These are phyloP conservation scores for Tripterygium wilfordii DNA, from an alignment of 177 flowering plant genomes.

Conservation along the genomic window DNA sequence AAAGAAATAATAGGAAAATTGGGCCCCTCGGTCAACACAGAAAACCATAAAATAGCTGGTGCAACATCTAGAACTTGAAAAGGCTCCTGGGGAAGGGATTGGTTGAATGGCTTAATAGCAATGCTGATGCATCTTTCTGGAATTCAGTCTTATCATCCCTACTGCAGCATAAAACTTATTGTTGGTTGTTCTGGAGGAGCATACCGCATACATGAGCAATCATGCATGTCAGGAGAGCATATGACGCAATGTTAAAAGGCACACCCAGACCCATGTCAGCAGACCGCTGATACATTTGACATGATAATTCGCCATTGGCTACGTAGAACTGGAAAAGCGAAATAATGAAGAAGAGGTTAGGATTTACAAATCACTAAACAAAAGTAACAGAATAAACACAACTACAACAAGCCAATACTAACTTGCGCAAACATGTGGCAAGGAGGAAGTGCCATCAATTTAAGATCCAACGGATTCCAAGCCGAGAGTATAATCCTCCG, in stretches of 20 bases:
- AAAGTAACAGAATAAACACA: too few species aligned
- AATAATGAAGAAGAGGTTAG: too few species aligned
- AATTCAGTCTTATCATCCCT: too few species aligned
- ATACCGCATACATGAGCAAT: constrained; percentile 98
- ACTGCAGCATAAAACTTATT: too few species aligned
- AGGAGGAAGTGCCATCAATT: constrained; percentile 96
- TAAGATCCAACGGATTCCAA: constrained; percentile 95
- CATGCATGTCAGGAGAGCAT: constrained; percentile 86
- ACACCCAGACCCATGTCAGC: constrained; percentile 96
- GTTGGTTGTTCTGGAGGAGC: constrained; percentile 10
- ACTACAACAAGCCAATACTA: background rate
- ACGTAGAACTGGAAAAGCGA: constrained; percentile 37
- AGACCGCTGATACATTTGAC: constrained; percentile 94
- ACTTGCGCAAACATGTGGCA: constrained; percentile 99
- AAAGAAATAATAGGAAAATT: too few species aligned
- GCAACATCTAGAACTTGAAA: too few species aligned
- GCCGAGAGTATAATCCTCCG: constrained; percentile 91
- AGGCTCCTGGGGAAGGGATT: too few species aligned
- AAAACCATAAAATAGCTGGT: too few species aligned
- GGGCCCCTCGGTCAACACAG: too few species aligned
- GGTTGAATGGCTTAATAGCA: too few species aligned
- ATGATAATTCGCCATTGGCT: constrained; percentile 48
- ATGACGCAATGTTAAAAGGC: constrained; percentile 94
- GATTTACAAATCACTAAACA: too few species aligned
- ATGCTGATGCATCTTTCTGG: too few species aligned